Percentiles rank a stretch among this genome's conserved stretches.
Evolutionary conservation across 441 rosid genomes (phyloP).

Genomic region (Adansonia rubrostipa): DNA sequence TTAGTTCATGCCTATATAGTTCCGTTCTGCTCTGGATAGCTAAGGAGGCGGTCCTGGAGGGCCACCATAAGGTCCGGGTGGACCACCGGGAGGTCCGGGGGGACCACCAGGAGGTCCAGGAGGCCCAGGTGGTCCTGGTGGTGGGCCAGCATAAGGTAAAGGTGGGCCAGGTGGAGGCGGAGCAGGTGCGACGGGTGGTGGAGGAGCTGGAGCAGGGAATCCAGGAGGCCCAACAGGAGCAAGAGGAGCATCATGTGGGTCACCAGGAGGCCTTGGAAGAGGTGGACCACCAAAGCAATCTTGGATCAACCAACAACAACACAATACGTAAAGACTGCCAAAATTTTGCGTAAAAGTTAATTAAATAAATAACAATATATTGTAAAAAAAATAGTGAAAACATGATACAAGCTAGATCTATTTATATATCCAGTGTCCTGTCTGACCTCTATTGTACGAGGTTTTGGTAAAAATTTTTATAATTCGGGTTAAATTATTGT

Average conservation of each 20-base stretch:
- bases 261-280: constrained; percentile 10
- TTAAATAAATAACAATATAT: background rate
- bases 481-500: no score
- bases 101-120: background rate
- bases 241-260: constrained; percentile 13
- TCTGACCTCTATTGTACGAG: no score
- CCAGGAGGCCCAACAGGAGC: background rate
- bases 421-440: no score
- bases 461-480: no score
- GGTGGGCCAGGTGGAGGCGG: constrained; percentile 22
- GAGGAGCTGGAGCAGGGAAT: background rate
- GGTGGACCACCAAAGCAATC: constrained; percentile 39
- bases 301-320: constrained; percentile 44
- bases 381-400: no score
- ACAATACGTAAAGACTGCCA: constrained; percentile 32
- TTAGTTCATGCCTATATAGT: no score
- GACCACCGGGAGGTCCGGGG: constrained; percentile 1
- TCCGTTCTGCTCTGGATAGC: no score
- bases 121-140: background rate
- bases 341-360: background rate
- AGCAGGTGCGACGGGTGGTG: background rate
- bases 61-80: background rate
- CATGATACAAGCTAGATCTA: no score
- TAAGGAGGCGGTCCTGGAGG: background rate
- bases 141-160: background rate